phyloP scores from a whole-genome alignment of 2,329 filamentous ascomycete species.

The Beauveria sp. region DNA sequence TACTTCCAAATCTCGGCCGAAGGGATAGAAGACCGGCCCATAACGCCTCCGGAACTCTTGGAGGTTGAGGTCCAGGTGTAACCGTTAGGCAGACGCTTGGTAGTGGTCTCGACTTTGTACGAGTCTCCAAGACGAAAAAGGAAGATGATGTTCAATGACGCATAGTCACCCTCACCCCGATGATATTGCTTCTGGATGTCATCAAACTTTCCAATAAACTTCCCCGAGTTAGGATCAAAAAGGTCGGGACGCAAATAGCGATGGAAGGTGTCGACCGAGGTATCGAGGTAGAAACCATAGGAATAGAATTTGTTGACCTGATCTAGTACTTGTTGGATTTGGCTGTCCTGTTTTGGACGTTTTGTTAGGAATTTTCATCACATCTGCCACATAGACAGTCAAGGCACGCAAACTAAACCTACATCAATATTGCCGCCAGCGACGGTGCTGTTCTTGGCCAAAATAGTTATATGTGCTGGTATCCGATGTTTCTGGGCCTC shows the following conservation, averaged over 20 bases:
- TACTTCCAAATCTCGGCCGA: too few relatives aligned
- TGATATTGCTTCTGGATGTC: background rate
- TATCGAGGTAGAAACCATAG: background rate
- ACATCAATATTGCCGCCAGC: background rate
- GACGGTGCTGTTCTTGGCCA: background rate
- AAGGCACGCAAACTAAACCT: background rate
- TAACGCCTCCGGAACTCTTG: too few relatives aligned
- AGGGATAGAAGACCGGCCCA: too few relatives aligned
- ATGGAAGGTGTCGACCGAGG: background rate
- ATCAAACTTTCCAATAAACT: background rate
- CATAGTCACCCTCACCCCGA: background rate
- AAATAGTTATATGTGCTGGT: background rate
- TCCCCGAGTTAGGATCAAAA: background rate
- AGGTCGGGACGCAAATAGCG: background rate
- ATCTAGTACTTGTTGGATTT: background rate
- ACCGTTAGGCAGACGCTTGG: background rate
- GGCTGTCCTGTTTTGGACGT: background rate
- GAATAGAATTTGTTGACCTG: background rate
- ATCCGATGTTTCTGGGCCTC: background rate
- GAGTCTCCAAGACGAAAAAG: background rate
- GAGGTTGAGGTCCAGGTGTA: background rate
- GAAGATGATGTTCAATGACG: background rate
- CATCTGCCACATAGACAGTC: background rate
- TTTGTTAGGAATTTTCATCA: background rate
- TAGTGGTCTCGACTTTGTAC: too few relatives aligned